Evolutionary conservation across 225 moss, liverwort and hornwort species (phyloP), one percentile per base, ranked within the genome.

Genomic region (Marchantia paleacea): DNA sequence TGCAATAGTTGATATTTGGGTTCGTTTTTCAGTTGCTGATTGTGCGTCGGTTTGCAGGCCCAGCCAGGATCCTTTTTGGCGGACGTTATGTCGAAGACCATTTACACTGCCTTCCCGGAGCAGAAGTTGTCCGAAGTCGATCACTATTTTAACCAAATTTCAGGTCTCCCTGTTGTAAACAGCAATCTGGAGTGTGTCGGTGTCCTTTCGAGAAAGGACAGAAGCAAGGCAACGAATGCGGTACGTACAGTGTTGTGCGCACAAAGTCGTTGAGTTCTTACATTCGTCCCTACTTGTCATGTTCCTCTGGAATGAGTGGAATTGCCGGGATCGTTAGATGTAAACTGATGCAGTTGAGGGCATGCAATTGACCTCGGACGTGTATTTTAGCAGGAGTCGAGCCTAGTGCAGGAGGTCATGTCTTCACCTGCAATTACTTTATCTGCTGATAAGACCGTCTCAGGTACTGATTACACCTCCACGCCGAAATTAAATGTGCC

Each of bases 51-150:
- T 72, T 26, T 83, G 81, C 88, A 94, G 94, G 95, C 95, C 67
- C 99, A 99, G 76, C 99, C 99, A 57, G 88, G 87, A 52, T 91
- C 99, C 29, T 90, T 88, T 76, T 79, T 99, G 86, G 95, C 90
- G 54, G 94, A 99, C 77, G 84, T 99, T 49, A 99, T 99, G 99
- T 95, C 99, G 25, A 99, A 86, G 85, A 91, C 90, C 52, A 91
- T 99, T 28, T 80, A 83, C 79, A 91, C 99, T 13, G 95, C 92
- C 61, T 85, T 48, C 76, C 89, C 91, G 18, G 91, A 92, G 8
- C 91, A 99, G 83, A 39, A 75, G 15, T 85, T 99, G 54, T 85
- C 91, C 68, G 93, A 95, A 84, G 69, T 99, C 10, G 80, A 88
- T 51, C 89, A 94, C 69, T 85, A 82, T 81, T 99, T 99, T 81